phyloP scores from a whole-genome alignment of 1,139 yeast species.

The Sugiyamaella xylanicola region DNA sequence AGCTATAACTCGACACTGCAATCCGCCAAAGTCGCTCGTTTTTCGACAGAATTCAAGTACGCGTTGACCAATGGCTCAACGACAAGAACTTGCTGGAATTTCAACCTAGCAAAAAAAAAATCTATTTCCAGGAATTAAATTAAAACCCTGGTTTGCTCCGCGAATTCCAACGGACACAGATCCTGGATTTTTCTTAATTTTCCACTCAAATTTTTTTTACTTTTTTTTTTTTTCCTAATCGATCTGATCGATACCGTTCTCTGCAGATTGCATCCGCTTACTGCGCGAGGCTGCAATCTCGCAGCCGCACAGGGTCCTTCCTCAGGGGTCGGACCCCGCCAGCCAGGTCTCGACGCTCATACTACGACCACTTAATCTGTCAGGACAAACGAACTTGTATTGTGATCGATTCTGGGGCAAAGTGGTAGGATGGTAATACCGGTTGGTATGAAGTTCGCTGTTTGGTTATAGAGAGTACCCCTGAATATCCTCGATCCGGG shows the following conservation, averaged over 20 bases:
- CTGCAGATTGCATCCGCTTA: neutral
- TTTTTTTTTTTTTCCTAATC: neutral
- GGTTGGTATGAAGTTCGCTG: too few species aligned
- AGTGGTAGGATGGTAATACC: too few species aligned
- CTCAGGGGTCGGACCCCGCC: conserved; percentile 1
- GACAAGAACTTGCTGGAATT: neutral
- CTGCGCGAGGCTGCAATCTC: neutral
- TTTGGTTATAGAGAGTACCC: too few species aligned
- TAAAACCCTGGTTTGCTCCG: neutral
- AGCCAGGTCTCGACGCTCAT: too few species aligned
- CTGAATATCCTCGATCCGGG: too few species aligned
- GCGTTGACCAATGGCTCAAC: too few species aligned
- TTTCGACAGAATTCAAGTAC: too few species aligned
- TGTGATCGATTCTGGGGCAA: too few species aligned
- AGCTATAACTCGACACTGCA: too few species aligned
- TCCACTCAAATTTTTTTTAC: neutral
- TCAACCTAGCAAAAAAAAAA: neutral
- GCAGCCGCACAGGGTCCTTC: conserved; percentile 1
- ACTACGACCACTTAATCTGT: too few species aligned
- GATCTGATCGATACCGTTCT: neutral
- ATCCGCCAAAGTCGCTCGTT: too few species aligned
- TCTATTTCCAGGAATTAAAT: neutral
- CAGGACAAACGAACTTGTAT: too few species aligned
- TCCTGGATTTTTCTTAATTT: neutral
- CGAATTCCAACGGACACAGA: neutral